Base-by-base conservation (phyloP, 352 stramenopile species). In the Phytopythium vexans region DNA sequence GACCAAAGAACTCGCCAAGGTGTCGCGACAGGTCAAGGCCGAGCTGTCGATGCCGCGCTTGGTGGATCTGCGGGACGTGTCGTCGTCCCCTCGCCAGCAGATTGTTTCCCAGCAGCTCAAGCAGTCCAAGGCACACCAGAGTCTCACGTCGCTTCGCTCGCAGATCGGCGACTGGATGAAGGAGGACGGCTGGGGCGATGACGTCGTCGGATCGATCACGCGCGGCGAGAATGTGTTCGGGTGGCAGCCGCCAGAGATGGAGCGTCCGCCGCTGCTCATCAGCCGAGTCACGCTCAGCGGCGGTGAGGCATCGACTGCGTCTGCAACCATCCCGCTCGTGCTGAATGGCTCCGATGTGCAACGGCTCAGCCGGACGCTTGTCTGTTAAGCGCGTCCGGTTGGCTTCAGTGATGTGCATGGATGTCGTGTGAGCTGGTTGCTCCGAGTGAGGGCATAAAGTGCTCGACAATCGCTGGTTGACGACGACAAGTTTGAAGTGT, bases 191-290 rank as follows among this genome's bases (percentile, higher is more conserved):
- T 88, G 77, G 76, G 63, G 71, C 36, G 60, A 71, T 11, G 73
- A 88, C 31, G 56, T 88, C n/a, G 81, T 69, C 14, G 68, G 62
- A 36, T 78, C 82, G 8, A 89, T 92, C 49, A 58, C 61, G 27
- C 62, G 60, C 2, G 82, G 78, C 8, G 82, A 92, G 52, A 84
- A 62, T 8, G 67, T 88, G 27, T 92, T 92, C 55, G 82, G 78
- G n/a, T 92, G 73, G 77, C 70, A 84, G 54, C 74, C 78, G 9
- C 76, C 77, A 1, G 75, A 91, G 66, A 86, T 87, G 64, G 81
- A 88, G 59, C 72, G 77, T 1, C 78, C 81, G 2, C 72, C 77
- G 1, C 64, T 89, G 42, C 57, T 88, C 16, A 50, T 84, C 15
- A 70, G 81, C 36, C 81, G 81, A 21, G 70, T 89, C 36, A 91